Evolutionary conservation across 2,329 filamentous ascomycete genomes (phyloP), one percentile per base, ranked within the genome.

Genomic region (Leptographium flavum): DNA sequence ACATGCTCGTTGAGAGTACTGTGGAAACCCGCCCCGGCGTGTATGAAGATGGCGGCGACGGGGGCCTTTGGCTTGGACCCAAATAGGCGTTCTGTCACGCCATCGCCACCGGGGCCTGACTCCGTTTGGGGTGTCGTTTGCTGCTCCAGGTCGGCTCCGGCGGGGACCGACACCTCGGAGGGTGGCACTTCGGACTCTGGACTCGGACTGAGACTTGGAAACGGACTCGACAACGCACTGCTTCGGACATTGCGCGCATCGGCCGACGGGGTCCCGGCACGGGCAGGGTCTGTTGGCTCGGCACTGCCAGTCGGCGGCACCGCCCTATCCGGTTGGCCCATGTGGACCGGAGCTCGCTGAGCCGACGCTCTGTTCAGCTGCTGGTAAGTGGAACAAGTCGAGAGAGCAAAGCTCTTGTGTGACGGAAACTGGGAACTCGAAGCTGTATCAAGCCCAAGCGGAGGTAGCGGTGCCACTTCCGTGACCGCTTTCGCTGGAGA

Each of bases 11-110:
- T 96, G 49, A 83, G 76, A 22, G 76, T 69, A 58, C 87, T 95
- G 61, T 98, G 92, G 56, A 86, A 98, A 4, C 92, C 92, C 15
- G 92, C 92, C 30, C 92, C 92, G 32, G 90, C 92, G 62, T 98
- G 92, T 38, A 98, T 81, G 61, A 94, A 96, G 43, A 98, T 90
- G 48, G 87, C 87, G 47, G 64, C 53, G 14, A 55, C 44, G 5
- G 53, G 52, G 1, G 33, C 47, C 19, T 48, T 51, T 8, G 45
- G n/a, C 19, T 48, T 52, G 32, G 47, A 45, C n/a, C 43, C 51
- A 47, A 54, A 57, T 43, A 57, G 49, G 46, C 55, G 56, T 50
- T 56, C 52, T 14, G 41, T 43, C 51, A 55, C 49, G 39, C 52
- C 54, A 45, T 53, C 52, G 40, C 45, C 43, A 3, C 33, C 39